Base-by-base conservation (phyloP, 1,284 basidiomycete species). In the Ganoderma lingzhi region DNA sequence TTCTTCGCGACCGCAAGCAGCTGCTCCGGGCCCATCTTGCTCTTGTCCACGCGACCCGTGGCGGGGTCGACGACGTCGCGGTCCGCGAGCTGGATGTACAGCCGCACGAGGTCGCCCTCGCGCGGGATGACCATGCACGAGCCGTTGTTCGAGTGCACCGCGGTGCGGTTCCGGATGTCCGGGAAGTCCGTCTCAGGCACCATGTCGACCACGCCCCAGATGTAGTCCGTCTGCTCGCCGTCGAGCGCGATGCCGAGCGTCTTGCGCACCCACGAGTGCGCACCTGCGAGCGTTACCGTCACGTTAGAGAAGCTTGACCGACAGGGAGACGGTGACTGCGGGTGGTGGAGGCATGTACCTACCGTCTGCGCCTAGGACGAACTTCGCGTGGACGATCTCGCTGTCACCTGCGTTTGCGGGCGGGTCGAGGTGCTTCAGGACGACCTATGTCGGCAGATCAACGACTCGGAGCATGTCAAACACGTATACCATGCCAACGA, bases 191-290 rank as follows among this genome's bases (percentile, higher is more conserved):
- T 93, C 30, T 88, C 84, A 0, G 91, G 90, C 37, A 88, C 74
- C 67, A 91, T 84, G 79, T 95, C 93, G 28, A 93, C 81, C 9
- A 94, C 93, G 19, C 93, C 93, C 93, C 93, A 95, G 39, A 94
- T 86, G 71, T 87, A 91, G 68, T 94, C 89, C 6, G 92, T 91
- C 75, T 93, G 90, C 76, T 93, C 92, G n/a, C 94, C 94, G 71
- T 93, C 87, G 90, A 95, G 91, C 2, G 84, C 78, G 56, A 95
- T 90, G 3, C 85, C 85, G 17, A 94, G 80, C 1, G 82, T 75
- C 72, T 91, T 90, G 32, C 93, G 86, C 4, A 94, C 91, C 93
- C 93, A 95, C 3, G 92, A 94, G 79, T 95, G 93, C 0, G 93
- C 93, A n/a, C 91, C 90, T 76, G 67, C 39, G 14, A 12, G 35